Percentiles rank a stretch among this genome's conserved stretches.
Conservation (phyloP, 208 protist species). For the Leishmania braziliensis region DNA sequence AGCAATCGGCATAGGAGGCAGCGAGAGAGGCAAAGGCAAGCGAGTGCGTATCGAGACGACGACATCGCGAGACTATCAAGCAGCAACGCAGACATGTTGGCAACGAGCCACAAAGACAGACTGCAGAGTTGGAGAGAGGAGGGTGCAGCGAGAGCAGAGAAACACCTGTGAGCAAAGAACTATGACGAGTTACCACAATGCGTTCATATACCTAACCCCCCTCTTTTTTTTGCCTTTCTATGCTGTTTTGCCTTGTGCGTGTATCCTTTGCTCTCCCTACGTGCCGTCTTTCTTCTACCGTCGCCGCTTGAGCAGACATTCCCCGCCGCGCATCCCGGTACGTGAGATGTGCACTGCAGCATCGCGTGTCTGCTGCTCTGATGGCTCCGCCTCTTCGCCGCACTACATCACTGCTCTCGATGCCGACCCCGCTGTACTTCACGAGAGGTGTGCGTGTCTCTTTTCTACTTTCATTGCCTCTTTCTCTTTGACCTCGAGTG, state of each 20-base stretch:
- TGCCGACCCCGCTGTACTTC: neutral
- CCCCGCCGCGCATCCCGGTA: neutral
- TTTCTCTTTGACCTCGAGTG: neutral
- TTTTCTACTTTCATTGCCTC: neutral
- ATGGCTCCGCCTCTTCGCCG: neutral
- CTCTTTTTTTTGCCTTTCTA: neutral
- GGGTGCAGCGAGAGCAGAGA: neutral
- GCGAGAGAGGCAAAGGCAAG: conserved; percentile 1
- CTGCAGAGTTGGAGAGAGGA: neutral
- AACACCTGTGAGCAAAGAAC: neutral
- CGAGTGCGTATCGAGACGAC: neutral
- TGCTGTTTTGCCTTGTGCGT: neutral
- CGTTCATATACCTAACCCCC: neutral
- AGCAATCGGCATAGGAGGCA: neutral
- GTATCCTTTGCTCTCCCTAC: neutral
- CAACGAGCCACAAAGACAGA: neutral
- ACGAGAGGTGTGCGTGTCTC: neutral
- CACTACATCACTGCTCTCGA: neutral
- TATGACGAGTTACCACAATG: neutral
- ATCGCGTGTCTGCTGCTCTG: neutral
- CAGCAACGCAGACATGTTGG: neutral
- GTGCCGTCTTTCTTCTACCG: neutral
- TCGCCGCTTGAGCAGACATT: neutral
- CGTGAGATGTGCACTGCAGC: neutral
- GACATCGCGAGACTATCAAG: neutral